Evolutionary conservation across 495 filamentous ascomycete species (phyloP).

Genomic region (Immersiella caudata): DNA sequence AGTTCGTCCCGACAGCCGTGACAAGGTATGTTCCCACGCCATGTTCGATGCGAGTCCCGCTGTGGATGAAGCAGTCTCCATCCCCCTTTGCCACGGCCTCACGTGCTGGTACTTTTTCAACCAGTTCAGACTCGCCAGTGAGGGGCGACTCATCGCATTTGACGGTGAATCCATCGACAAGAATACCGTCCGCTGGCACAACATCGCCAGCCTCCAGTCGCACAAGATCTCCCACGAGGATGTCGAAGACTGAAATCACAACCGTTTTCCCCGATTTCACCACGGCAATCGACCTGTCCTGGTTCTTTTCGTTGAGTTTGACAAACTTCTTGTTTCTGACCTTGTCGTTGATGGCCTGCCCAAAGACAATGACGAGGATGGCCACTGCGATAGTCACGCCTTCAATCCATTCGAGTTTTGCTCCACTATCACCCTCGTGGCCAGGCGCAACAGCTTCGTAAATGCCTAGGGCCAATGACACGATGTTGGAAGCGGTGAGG

Average conservation of each 20-base stretch:
- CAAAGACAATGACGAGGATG: conserved; percentile 70
- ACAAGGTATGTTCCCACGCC: conserved; percentile 11
- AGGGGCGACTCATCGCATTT: conserved; percentile 79
- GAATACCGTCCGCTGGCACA: conserved; percentile 70
- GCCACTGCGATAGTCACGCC: conserved; percentile 74
- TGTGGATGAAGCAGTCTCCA: conserved; percentile 9
- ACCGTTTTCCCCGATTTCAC: conserved; percentile 69
- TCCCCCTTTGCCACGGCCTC: conserved; percentile 36
- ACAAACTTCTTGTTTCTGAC: conserved; percentile 75
- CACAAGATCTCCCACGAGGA: conserved; percentile 70
- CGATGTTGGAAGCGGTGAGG: conserved; percentile 57
- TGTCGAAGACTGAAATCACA: conserved; percentile 67
- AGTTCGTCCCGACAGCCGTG: conserved; percentile 12
- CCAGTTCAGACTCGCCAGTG: conserved; percentile 77
- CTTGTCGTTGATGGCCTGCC: conserved; percentile 63
- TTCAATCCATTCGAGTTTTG: conserved; percentile 72
- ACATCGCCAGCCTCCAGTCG: conserved; percentile 71
- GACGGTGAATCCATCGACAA: conserved; percentile 66
- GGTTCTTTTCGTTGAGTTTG: conserved; percentile 71
- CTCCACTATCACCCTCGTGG: conserved; percentile 44
- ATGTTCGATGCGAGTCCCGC: not conserved
- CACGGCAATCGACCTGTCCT: conserved; percentile 73
- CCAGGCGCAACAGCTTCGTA: conserved; percentile 58
- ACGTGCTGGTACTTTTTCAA: conserved; percentile 63
- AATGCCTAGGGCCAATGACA: conserved; percentile 68